Evolutionary conservation across 2,329 filamentous ascomycete genomes (phyloP).

Genomic region (Nigrospora oryzae): DNA sequence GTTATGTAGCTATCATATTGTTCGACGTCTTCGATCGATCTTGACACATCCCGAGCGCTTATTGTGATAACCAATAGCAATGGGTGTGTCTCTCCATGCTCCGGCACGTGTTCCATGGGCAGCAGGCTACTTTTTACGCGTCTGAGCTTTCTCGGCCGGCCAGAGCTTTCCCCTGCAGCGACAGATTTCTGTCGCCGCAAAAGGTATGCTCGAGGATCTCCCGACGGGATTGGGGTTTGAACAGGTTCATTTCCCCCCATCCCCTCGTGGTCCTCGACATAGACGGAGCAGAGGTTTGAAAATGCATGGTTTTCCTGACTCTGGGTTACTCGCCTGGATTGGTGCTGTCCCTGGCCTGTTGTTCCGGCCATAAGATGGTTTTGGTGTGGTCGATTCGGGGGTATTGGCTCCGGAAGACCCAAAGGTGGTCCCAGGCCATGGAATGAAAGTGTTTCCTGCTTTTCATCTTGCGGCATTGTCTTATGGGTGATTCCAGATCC

Average conservation of each 20-base stretch:
- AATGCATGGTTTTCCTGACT: not conserved
- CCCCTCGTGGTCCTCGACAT: not conserved
- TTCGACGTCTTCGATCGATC: constrained; percentile 3
- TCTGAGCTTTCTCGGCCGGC: constrained; percentile 11
- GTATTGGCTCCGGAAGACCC: not conserved
- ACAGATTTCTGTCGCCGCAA: constrained; percentile 21
- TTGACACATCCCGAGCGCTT: constrained; percentile 6
- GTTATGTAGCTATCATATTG: constrained; percentile 16
- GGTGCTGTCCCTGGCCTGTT: not conserved
- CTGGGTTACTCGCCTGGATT: not conserved
- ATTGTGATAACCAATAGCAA: constrained; percentile 5
- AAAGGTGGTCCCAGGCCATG: not conserved
- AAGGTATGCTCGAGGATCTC: constrained; percentile 22
- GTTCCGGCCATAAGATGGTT: not conserved
- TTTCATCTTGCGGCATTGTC: not conserved
- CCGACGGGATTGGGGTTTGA: constrained; percentile 13
- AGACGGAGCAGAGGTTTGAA: constrained; percentile 5
- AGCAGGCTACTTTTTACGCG: constrained; percentile 19
- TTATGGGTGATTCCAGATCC: not conserved
- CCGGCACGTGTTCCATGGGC: constrained; percentile 16
- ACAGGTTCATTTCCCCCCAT: constrained; percentile 12
- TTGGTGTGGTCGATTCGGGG: not conserved
- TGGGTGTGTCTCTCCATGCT: constrained; percentile 10
- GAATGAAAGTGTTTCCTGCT: not conserved
- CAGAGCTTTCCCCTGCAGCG: constrained; percentile 7